Percentiles rank a stretch among this genome's conserved stretches.
phyloP scores from a whole-genome alignment of 305 asterid genomes.

The Solanum hybrid region DNA sequence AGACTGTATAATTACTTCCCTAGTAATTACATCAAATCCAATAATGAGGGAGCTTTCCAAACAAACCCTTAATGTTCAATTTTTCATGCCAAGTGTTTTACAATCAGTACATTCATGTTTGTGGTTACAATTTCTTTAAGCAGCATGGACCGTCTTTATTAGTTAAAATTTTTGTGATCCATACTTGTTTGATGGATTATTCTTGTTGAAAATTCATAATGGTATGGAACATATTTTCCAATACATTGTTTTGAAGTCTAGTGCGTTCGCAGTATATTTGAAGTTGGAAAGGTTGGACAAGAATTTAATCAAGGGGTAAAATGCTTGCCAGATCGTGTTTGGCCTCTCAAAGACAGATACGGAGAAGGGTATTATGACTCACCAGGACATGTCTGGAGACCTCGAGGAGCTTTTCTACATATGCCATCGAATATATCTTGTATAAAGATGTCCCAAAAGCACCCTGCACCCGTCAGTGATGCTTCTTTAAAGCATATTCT shows the following conservation, averaged over 20 bases:
- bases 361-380: conserved; percentile 22
- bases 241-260: conserved; percentile 17
- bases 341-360: conserved; percentile 46
- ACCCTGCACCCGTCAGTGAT: conserved; percentile 24
- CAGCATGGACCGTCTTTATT: background rate
- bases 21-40: background rate
- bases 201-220: background rate
- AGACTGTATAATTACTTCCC: background rate
- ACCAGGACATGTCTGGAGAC: conserved; percentile 37
- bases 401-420: conserved; percentile 16
- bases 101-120: background rate
- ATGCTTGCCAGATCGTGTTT: conserved; percentile 32
- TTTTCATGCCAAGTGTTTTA: background rate
- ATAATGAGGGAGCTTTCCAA: background rate
- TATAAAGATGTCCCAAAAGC: conserved; percentile 39
- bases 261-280: conserved; percentile 39
- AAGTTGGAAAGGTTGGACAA: conserved; percentile 39
- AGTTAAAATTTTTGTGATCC: background rate
- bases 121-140: background rate
- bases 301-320: conserved; percentile 25
- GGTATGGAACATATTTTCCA: background rate
- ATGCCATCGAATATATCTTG: conserved; percentile 67
- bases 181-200: background rate
- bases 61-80: background rate
- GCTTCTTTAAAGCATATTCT: conserved; percentile 30